Evolutionary conservation across 2,329 filamentous ascomycete genomes (phyloP).

Genomic region (Colletotrichum ledebouriae): DNA sequence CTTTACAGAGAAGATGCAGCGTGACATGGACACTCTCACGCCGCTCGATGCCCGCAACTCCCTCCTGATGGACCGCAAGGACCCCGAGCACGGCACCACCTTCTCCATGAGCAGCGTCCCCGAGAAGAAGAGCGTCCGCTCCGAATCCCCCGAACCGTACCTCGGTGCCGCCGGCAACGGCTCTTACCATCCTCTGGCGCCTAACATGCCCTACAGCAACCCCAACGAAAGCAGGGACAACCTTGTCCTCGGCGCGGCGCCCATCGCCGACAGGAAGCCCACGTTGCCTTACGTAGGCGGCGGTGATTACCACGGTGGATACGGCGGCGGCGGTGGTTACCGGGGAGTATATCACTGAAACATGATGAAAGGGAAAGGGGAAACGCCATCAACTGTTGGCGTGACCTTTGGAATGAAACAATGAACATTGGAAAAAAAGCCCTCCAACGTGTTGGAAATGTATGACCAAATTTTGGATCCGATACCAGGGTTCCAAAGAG

Average conservation of each 20-base stretch:
- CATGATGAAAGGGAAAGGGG: conserved; percentile 18
- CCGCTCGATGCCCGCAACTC: conserved; percentile 90
- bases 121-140: conserved; percentile 50
- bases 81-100: conserved; percentile 53
- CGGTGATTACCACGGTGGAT: conserved; percentile 28
- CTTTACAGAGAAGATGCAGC: conserved; percentile 77
- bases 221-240: conserved; percentile 53
- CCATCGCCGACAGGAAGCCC: conserved; percentile 52
- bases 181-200: conserved; percentile 56
- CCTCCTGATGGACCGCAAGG: conserved; percentile 75
- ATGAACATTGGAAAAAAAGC: conserved; percentile 33
- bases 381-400: background rate
- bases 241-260: conserved; percentile 57
- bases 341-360: conserved; percentile 39
- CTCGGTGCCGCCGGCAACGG: conserved; percentile 41
- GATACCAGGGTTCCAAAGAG: conserved; percentile 33
- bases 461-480: conserved; percentile 31
- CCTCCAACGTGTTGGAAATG: conserved; percentile 36
- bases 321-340: conserved; percentile 38
- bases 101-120: conserved; percentile 56
- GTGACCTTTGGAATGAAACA: conserved; percentile 24
- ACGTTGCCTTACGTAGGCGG: conserved; percentile 49
- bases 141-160: conserved; percentile 52
- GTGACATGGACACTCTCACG: conserved; percentile 85
- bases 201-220: conserved; percentile 46